Percentiles rank a stretch among this genome's conserved stretches.
Conservation (phyloP, 2,329 filamentous ascomycete species). For the Hypocrella siamensis region DNA sequence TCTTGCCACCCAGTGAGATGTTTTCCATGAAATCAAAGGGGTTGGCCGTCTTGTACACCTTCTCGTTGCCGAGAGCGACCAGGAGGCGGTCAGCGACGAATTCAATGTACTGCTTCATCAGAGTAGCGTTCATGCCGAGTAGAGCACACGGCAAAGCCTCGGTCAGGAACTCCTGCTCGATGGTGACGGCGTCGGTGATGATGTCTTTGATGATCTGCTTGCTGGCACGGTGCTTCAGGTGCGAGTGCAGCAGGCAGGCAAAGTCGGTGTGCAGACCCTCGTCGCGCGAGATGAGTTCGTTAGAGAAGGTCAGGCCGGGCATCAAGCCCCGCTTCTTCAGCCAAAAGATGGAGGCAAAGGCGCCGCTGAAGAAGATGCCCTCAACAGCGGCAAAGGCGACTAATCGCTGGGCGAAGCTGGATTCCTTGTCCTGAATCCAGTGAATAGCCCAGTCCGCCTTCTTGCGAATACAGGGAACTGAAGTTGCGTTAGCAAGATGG, state of each 20-base stretch:
- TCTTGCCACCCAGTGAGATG: slow-evolving; percentile 97
- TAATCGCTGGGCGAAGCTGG: slow-evolving; percentile 87
- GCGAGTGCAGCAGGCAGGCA: slow-evolving; percentile 93
- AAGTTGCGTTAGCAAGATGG: background rate
- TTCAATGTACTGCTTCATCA: slow-evolving; percentile 99
- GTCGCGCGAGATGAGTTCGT: slow-evolving; percentile 98
- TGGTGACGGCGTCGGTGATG: slow-evolving; percentile 83
- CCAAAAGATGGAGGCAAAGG: slow-evolving; percentile 99
- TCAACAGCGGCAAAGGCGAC: slow-evolving; percentile 96
- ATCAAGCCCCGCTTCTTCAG: slow-evolving; percentile 99
- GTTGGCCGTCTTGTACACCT: slow-evolving; percentile 84
- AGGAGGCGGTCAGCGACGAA: slow-evolving; percentile 95
- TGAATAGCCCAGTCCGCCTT: slow-evolving; percentile 96
- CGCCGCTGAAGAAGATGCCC: slow-evolving; percentile 98
- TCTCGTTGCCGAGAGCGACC: slow-evolving; percentile 82
- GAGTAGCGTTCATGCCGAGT: slow-evolving; percentile 89
- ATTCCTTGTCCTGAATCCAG: slow-evolving; percentile 90
- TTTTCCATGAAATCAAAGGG: slow-evolving; percentile 99
- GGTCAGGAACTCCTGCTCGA: slow-evolving; percentile 96
- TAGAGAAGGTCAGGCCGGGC: slow-evolving; percentile 97
- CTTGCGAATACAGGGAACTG: slow-evolving; percentile 90
- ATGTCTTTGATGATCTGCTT: slow-evolving; percentile 70
- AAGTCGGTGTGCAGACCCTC: slow-evolving; percentile 99
- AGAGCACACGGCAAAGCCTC: slow-evolving; percentile 86
- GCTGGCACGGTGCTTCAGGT: slow-evolving; percentile 80